A percentile compares a stretch with the other conserved stretches of the same genome.
Evolutionary conservation across 2,329 filamentous ascomycete species (phyloP).

Genomic region (Fusarium mexicanum): DNA sequence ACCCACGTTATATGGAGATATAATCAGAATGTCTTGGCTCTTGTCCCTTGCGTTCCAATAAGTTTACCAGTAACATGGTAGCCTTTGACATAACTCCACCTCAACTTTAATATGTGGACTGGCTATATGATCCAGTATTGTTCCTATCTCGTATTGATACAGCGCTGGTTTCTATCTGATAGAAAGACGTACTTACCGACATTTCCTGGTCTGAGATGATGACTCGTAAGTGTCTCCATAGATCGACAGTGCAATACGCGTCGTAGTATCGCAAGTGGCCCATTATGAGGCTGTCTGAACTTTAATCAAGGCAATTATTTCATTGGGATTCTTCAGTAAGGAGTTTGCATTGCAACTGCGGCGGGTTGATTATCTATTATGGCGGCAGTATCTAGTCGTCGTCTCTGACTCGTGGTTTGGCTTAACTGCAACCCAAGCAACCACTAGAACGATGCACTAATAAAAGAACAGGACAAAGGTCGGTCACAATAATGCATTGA

Average conservation of each 20-base stretch:
- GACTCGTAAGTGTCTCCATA: not conserved
- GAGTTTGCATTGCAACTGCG: not conserved
- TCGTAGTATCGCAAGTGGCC: not conserved
- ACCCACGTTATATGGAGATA: not conserved
- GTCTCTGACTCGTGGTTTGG: not conserved
- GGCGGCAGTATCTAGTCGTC: not conserved
- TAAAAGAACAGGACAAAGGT: not conserved
- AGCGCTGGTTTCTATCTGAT: not conserved
- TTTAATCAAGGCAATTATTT: not conserved
- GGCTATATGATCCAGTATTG: not conserved
- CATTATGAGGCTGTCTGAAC: not conserved
- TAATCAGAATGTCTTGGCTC: not conserved
- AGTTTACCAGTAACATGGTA: not conserved
- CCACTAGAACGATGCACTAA: not conserved
- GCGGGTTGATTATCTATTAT: not conserved
- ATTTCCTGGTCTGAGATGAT: not conserved
- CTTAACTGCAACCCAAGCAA: rapidly evolving
- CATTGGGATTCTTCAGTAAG: rapidly evolving
- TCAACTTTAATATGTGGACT: not conserved
- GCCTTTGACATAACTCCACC: not conserved
- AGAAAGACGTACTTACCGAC: not conserved
- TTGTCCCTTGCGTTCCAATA: not conserved
- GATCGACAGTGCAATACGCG: not conserved
- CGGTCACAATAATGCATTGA: not conserved
- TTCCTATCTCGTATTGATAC: not conserved